Evolutionary conservation across 2,329 filamentous ascomycete genomes (phyloP).

Genomic region (Exophiala aquamarina): DNA sequence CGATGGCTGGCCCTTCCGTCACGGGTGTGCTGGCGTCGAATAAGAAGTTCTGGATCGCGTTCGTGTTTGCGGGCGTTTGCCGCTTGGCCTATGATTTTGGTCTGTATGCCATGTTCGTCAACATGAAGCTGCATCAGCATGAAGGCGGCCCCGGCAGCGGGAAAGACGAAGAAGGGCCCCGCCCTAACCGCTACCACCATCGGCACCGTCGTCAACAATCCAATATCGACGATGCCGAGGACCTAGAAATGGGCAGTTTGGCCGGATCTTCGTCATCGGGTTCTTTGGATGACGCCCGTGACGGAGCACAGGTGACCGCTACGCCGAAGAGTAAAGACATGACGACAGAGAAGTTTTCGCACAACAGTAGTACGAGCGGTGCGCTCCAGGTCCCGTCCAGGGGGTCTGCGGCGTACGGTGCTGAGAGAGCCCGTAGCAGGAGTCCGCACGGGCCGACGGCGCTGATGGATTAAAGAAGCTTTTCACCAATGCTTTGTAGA

Average conservation of each 20-base stretch:
- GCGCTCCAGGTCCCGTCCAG: neutral
- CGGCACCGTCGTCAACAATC: neutral
- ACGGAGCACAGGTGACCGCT: too few species aligned
- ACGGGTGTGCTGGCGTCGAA: slow-evolving; percentile 57
- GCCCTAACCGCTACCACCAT: too few species aligned
- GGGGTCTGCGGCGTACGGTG: too few species aligned
- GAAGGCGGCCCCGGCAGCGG: slow-evolving; percentile 30
- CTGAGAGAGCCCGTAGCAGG: slow-evolving; percentile 17
- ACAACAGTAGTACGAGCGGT: neutral
- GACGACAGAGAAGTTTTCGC: neutral
- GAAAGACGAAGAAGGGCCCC: neutral
- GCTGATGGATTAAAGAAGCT: neutral
- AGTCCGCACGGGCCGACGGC: slow-evolving; percentile 22
- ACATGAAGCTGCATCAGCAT: slow-evolving; percentile 53
- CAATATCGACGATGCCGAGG: slow-evolving; percentile 2
- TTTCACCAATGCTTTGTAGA: too few species aligned
- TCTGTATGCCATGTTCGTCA: slow-evolving; percentile 60
- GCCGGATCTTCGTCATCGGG: slow-evolving; percentile 2
- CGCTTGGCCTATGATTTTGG: slow-evolving; percentile 60
- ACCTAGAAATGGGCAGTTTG: slow-evolving; percentile 20
- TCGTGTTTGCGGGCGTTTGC: slow-evolving; percentile 55
- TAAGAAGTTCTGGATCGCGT: slow-evolving; percentile 62
- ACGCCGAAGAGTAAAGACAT: neutral
- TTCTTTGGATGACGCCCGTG: neutral
- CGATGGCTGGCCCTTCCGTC: slow-evolving; percentile 54